Evolutionary conservation across 2,329 filamentous ascomycete genomes (phyloP).

Genomic region (Neurospora crassa): DNA sequence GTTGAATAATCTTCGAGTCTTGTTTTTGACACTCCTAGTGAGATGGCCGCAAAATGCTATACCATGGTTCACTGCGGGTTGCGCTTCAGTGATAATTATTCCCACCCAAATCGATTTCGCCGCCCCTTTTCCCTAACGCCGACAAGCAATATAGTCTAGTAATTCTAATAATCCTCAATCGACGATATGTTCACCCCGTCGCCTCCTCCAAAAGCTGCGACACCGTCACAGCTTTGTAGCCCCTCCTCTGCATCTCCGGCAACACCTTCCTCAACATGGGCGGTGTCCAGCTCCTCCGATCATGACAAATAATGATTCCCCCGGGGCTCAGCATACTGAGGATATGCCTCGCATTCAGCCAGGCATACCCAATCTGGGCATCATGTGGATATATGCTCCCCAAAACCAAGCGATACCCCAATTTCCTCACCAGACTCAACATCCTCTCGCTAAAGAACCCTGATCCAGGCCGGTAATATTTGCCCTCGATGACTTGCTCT

Average conservation of each 20-base stretch:
- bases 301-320: slow-evolving; percentile 77
- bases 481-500: slow-evolving; percentile 27
- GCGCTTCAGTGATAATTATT: neutral
- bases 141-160: neutral
- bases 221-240: slow-evolving; percentile 64
- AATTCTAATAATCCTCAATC: neutral
- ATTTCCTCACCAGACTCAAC: slow-evolving; percentile 45
- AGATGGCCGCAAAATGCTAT: too few relatives aligned
- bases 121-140: neutral
- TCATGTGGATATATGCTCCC: slow-evolving; percentile 86
- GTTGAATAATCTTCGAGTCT: too few relatives aligned
- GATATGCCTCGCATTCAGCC: slow-evolving; percentile 67
- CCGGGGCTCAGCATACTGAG: slow-evolving; percentile 71
- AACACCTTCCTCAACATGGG: slow-evolving; percentile 69
- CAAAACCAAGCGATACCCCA: slow-evolving; percentile 66
- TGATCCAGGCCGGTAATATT: slow-evolving; percentile 75
- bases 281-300: slow-evolving; percentile 71
- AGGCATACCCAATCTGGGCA: slow-evolving; percentile 64
- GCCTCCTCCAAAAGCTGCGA: slow-evolving; percentile 49
- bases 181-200: slow-evolving; percentile 9
- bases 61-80: neutral
- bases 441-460: slow-evolving; percentile 72
- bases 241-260: slow-evolving; percentile 57
- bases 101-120: neutral
- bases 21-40: too few relatives aligned